Evolutionary conservation across 768 basidiomycete genomes (phyloP).

Genomic region (Stropharia rugosoannulata): DNA sequence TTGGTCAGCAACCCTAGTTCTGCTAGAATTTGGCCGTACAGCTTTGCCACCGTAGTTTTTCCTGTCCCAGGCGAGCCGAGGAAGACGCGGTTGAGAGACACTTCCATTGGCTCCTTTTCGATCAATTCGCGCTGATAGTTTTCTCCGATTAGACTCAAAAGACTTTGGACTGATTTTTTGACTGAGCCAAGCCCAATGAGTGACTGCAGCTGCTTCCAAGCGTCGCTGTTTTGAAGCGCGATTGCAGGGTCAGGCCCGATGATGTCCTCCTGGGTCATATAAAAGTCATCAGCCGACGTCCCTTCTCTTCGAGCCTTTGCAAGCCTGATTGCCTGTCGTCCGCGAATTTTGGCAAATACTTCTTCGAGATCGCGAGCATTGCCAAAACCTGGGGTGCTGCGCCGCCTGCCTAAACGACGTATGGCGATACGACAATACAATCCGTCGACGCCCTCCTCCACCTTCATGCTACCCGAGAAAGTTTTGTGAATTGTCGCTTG

Average conservation of each 20-base stretch:
- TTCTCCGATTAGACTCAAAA: slow-evolving; percentile 43
- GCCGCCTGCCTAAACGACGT: slow-evolving; percentile 59
- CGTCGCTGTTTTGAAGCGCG: slow-evolving; percentile 40
- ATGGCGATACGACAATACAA: slow-evolving; percentile 56
- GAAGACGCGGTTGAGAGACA: slow-evolving; percentile 66
- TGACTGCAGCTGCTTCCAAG: slow-evolving; percentile 51
- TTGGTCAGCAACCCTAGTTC: slow-evolving; percentile 69
- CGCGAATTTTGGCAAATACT: slow-evolving; percentile 42
- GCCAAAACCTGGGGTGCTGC: slow-evolving; percentile 61
- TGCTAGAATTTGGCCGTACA: slow-evolving; percentile 63
- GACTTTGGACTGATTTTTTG: slow-evolving; percentile 49
- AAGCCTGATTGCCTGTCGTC: slow-evolving; percentile 55
- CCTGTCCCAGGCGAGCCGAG: slow-evolving; percentile 70
- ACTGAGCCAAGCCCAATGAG: slow-evolving; percentile 58
- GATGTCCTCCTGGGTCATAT: slow-evolving; percentile 51
- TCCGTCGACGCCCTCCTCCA: slow-evolving; percentile 54
- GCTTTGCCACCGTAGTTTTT: slow-evolving; percentile 67
- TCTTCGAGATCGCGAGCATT: slow-evolving; percentile 64
- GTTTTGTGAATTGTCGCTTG: slow-evolving; percentile 44
- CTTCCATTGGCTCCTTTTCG: slow-evolving; percentile 50
- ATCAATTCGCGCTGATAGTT: slow-evolving; percentile 62
- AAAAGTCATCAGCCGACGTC: slow-evolving; percentile 43
- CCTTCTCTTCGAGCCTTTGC: slow-evolving; percentile 40
- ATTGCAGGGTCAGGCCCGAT: slow-evolving; percentile 65
- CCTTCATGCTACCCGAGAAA: slow-evolving; percentile 48